Evolutionary conservation across 2,329 filamentous ascomycete genomes (phyloP).

Genomic region (Zymoseptoria passerinii): DNA sequence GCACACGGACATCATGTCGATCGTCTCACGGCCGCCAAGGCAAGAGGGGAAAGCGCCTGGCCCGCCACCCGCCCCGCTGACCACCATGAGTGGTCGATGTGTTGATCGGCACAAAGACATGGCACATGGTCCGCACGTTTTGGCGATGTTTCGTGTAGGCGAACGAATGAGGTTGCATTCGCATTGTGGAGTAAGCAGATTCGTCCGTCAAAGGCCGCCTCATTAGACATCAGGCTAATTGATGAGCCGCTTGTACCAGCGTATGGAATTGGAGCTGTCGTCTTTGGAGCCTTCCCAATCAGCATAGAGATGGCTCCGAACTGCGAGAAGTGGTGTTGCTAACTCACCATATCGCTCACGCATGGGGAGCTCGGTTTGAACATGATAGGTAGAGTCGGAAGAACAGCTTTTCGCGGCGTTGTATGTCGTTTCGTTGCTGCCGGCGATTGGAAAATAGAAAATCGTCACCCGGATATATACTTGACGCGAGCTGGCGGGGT

Average conservation of each 20-base stretch:
- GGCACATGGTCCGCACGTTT: background rate
- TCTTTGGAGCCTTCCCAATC: too few relatives aligned
- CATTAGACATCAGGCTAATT: background rate
- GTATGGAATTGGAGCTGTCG: background rate
- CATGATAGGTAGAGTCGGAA: background rate
- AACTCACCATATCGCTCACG: background rate
- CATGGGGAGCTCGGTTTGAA: background rate
- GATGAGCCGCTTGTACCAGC: background rate
- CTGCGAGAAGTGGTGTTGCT: background rate
- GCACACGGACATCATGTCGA: background rate
- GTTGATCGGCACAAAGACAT: background rate
- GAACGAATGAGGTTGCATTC: background rate
- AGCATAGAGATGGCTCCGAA: background rate
- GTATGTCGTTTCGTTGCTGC: background rate
- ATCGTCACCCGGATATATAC: background rate
- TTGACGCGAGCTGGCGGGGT: background rate
- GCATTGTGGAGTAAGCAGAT: background rate
- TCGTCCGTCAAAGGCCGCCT: background rate
- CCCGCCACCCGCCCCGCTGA: background rate
- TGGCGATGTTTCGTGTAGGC: background rate
- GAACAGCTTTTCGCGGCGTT: background rate
- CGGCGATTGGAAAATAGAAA: background rate
- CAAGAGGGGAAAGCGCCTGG: background rate
- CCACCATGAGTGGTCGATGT: background rate
- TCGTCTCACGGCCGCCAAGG: background rate